These are phyloP conservation scores for Neurospora intermedia DNA, from an alignment of 495 filamentous ascomycete genomes.

Conservation along the genomic window DNA sequence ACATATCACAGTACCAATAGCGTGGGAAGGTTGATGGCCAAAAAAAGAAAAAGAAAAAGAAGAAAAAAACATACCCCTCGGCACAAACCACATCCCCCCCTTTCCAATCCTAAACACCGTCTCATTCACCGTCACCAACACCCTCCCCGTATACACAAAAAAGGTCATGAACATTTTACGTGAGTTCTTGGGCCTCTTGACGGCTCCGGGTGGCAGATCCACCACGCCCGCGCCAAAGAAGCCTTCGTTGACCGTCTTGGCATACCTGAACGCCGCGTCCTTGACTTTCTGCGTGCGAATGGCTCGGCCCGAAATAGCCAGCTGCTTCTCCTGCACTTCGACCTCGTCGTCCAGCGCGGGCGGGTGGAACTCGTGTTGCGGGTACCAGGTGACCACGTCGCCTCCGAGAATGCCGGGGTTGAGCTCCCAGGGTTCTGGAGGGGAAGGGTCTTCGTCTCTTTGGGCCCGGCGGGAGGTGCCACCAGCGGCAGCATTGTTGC, in stretches of 20 bases:
- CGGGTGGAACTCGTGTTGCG: constrained; percentile 31
- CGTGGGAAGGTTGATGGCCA: no score
- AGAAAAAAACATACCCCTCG: constrained; percentile 42
- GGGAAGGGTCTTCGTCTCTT: constrained; percentile 34
- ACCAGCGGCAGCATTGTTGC: neutral
- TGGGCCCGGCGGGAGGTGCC: neutral
- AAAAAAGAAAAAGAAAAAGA: neutral
- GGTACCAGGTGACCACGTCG: constrained; percentile 36
- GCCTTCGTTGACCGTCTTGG: constrained; percentile 69
- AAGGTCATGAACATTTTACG: constrained; percentile 94
- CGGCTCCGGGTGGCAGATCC: constrained; percentile 67
- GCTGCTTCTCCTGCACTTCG: constrained; percentile 43
- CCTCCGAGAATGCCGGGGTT: constrained; percentile 35
- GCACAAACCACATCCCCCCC: constrained; percentile 42
- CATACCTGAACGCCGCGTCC: constrained; percentile 68
- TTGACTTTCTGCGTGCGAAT: constrained; percentile 68
- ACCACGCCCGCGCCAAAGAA: constrained; percentile 87
- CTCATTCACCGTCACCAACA: constrained; percentile 58
- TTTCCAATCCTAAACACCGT: constrained; percentile 31
- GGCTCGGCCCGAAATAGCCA: constrained; percentile 66
- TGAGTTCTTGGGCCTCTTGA: constrained; percentile 81
- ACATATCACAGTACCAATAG: no score
- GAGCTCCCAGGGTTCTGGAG: constrained; percentile 40
- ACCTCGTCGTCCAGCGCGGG: constrained; percentile 36
- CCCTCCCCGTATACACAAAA: constrained; percentile 71